Evolutionary conservation across 2,329 filamentous ascomycete genomes (phyloP).

Genomic region (Diaporthe sp.): DNA sequence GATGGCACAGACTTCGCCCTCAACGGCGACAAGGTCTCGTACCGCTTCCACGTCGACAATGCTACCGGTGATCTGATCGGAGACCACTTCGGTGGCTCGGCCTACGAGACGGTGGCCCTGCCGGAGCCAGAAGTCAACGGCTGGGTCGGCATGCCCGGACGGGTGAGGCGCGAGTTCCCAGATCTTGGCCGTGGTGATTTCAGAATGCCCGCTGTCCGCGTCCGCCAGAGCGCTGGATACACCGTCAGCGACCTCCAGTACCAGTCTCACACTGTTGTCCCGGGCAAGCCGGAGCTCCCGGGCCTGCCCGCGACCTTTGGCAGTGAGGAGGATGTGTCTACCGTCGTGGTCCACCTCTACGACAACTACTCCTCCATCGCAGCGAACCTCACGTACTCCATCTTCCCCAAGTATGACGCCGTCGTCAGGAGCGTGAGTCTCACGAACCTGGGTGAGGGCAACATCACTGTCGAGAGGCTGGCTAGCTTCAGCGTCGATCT

Average conservation of each 20-base stretch:
- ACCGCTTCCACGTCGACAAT: conserved; percentile 73
- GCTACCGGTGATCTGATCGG: conserved; percentile 67
- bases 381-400: conserved; percentile 72
- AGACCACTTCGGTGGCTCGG: conserved; percentile 71
- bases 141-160: conserved; percentile 65
- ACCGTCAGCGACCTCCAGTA: conserved; percentile 72
- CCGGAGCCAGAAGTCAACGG: conserved; percentile 58
- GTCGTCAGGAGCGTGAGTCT: conserved; percentile 72
- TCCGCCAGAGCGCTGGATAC: conserved; percentile 69
- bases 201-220: conserved; percentile 70
- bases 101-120: conserved; percentile 60
- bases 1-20: conserved; percentile 68
- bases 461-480: conserved; percentile 67
- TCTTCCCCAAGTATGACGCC: conserved; percentile 73
- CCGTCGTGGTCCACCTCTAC: conserved; percentile 68
- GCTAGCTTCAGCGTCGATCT: conserved; percentile 73
- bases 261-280: conserved; percentile 64
- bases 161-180: conserved; percentile 71
- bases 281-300: conserved; percentile 68
- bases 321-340: conserved; percentile 66
- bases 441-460: conserved; percentile 67
- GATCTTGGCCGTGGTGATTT: conserved; percentile 75
- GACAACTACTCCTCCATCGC: conserved; percentile 70
- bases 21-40: conserved; percentile 68
- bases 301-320: conserved; percentile 73